A percentile compares a stretch with the other conserved stretches of the same genome.
These are phyloP conservation scores for Metrosideros polymorpha DNA, from an alignment of 441 rosid genomes.

Conservation along the genomic window DNA sequence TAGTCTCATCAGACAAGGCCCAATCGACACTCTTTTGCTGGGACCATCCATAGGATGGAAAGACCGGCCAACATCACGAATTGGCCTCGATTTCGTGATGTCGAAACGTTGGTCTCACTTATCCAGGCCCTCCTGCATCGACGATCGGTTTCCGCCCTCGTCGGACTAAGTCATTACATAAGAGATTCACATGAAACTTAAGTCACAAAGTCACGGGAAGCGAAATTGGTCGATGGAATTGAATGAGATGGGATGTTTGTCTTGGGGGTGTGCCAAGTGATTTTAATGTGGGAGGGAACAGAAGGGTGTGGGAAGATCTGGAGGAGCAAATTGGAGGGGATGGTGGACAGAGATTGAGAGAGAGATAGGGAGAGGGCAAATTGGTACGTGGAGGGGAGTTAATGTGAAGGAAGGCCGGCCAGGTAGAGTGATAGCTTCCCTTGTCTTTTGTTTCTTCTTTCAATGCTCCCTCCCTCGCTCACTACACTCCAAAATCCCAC, in stretches of 20 bases:
- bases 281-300: neutral
- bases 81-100: neutral
- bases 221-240: neutral
- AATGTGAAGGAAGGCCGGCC: neutral
- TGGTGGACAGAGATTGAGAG: neutral
- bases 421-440: neutral
- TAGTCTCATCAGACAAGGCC: neutral
- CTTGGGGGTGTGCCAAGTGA: neutral
- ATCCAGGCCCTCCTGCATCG: no score
- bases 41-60: neutral
- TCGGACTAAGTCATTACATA: no score
- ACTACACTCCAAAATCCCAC: neutral
- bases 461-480: neutral
- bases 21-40: neutral
- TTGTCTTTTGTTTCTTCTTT: neutral
- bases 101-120: neutral
- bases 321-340: neutral
- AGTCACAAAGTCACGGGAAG: neutral
- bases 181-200: neutral
- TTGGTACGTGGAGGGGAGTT: neutral
- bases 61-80: neutral
- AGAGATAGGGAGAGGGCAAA: no score
- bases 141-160: no score
- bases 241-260: accelerated
- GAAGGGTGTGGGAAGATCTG: neutral